phyloP scores from a whole-genome alignment of 192 early-diverging fungal genomes.

The Linnemannia zychae region DNA sequence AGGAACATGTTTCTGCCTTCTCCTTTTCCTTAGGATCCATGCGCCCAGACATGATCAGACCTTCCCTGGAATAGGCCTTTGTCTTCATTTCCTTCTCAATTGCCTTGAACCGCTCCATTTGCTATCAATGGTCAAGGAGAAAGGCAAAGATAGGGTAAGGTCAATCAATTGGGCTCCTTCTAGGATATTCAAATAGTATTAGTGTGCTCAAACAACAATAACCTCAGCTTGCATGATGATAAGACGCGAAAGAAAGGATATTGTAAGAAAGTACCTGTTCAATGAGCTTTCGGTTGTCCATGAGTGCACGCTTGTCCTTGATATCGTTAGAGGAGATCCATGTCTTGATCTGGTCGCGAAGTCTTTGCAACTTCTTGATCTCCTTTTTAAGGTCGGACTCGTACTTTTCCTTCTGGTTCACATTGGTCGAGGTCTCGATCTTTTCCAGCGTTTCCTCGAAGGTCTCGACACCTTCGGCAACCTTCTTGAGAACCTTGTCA shows the following conservation, averaged over 20 bases:
- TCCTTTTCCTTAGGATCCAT: constrained; percentile 96
- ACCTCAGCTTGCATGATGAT: not conserved
- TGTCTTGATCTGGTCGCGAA: constrained; percentile 98
- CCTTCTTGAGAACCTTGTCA: constrained; percentile 95
- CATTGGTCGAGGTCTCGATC: constrained; percentile 82
- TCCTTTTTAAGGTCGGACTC: constrained; percentile 99
- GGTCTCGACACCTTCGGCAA: constrained; percentile 95
- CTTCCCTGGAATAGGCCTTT: constrained; percentile 98
- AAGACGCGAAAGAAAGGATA: not conserved
- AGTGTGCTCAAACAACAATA: not conserved
- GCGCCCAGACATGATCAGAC: constrained; percentile 80
- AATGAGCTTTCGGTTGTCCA: constrained; percentile 94
- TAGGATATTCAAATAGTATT: not conserved
- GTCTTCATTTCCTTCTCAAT: constrained; percentile 99
- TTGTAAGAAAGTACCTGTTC: constrained; percentile 71
- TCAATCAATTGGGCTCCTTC: not conserved
- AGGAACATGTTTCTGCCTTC: constrained; percentile 87
- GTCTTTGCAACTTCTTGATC: constrained; percentile 98
- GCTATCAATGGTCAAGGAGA: constrained; percentile 58
- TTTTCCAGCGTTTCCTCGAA: constrained; percentile 95
- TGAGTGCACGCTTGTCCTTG: constrained; percentile 93
- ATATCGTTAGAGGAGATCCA: constrained; percentile 96
- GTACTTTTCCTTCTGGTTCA: constrained; percentile 97
- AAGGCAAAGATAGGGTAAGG: not conserved
- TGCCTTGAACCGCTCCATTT: constrained; percentile 99